Percentiles rank a stretch among this genome's conserved stretches.
Conservation (phyloP, 768 basidiomycete species). For the Termitomyces bulborhizus region DNA sequence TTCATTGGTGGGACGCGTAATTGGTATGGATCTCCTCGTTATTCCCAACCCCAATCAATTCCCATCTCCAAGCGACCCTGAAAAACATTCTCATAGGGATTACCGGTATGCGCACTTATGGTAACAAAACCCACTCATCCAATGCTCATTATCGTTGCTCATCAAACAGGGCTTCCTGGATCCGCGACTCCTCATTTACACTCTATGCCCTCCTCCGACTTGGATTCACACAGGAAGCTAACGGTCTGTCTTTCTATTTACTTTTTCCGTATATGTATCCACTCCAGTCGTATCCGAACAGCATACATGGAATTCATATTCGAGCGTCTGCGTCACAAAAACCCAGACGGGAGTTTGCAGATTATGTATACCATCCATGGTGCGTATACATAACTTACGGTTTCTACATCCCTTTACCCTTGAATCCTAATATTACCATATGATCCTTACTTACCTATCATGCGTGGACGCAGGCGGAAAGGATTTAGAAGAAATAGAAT, state of each 20-base stretch:
- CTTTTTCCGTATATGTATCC: too few relatives aligned
- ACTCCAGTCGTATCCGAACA: constrained; percentile 14
- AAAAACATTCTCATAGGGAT: background rate
- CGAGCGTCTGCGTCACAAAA: constrained; percentile 73
- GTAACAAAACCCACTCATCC: background rate
- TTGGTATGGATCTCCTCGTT: constrained; percentile 43
- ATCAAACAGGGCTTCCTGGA: constrained; percentile 65
- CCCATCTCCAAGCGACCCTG: too few relatives aligned
- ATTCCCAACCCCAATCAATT: too few relatives aligned
- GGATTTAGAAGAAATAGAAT: constrained; percentile 78
- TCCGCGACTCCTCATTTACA: constrained; percentile 95
- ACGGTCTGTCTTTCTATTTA: constrained; percentile 40
- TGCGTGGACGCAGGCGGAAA: constrained; percentile 43
- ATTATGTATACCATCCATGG: constrained; percentile 99
- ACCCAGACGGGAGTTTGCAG: constrained; percentile 87
- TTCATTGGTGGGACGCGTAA: constrained; percentile 87
- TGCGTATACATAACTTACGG: constrained; percentile 9
- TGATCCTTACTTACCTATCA: too few relatives aligned
- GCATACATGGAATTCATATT: constrained; percentile 93
- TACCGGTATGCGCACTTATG: background rate
- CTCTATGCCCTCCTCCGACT: constrained; percentile 91
- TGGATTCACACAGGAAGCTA: constrained; percentile 91
- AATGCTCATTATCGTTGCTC: background rate
- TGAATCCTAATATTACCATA: too few relatives aligned
- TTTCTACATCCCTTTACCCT: background rate